These are phyloP conservation scores for Allium cepa DNA, from an alignment of 106 monocot species.

Conservation along the genomic window DNA sequence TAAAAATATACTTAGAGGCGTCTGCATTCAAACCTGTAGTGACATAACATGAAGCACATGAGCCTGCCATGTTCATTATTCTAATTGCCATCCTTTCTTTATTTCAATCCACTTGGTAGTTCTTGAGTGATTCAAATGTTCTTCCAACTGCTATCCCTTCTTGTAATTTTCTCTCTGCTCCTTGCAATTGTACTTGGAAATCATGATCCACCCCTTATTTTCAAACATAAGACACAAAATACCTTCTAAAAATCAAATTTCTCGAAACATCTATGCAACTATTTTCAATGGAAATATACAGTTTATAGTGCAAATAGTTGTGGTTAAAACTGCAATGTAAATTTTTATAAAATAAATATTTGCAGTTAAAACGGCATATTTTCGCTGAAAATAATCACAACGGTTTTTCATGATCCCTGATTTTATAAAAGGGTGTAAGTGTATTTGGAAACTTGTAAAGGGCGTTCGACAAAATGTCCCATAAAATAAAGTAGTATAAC, in stretches of 20 bases:
- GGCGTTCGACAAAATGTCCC: background rate
- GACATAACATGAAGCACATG: slow-evolving; percentile 89
- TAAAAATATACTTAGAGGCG: too few species aligned
- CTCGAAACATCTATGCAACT: too few species aligned
- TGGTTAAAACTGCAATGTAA: background rate
- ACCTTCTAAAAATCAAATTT: too few species aligned
- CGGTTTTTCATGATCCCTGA: too few species aligned
- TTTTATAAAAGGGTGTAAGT: too few species aligned
- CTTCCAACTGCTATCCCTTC: slow-evolving; percentile 97
- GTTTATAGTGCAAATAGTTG: background rate
- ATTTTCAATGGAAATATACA: too few species aligned
- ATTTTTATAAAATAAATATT: background rate
- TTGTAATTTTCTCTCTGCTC: slow-evolving; percentile 14
- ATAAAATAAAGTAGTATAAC: too few species aligned
- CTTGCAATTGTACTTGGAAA: too few species aligned
- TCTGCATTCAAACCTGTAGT: slow-evolving; percentile 46
- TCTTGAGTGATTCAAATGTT: slow-evolving; percentile 87
- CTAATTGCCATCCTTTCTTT: slow-evolving; percentile 98
- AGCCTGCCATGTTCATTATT: slow-evolving; percentile 91
- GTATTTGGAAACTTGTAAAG: background rate
- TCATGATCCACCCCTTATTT: too few species aligned
- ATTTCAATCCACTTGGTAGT: slow-evolving; percentile 88
- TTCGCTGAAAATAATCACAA: too few species aligned
- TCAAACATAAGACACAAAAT: too few species aligned
- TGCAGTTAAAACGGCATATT: background rate